A percentile compares a stretch with the other conserved stretches of the same genome.
Conservation (phyloP, 139 green algal genomes). For the Ettlia oleoabundans region DNA sequence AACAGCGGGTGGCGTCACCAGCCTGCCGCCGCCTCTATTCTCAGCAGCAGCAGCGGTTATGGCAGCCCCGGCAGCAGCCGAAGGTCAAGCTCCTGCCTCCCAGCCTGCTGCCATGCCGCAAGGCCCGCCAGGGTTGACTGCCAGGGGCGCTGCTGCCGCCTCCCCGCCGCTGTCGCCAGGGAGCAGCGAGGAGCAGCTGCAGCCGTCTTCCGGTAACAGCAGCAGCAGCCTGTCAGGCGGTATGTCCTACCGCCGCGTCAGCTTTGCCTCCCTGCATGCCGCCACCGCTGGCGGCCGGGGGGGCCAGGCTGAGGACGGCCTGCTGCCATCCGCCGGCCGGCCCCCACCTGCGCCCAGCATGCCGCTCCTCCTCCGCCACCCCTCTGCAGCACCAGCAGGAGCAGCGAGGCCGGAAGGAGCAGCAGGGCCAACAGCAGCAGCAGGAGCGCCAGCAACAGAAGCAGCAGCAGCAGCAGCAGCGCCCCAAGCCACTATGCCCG, state of each 20-base stretch:
- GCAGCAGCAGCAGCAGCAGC: not conserved
- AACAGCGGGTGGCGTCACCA: too few species aligned
- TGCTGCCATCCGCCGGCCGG: not conserved
- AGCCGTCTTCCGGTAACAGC: not conserved
- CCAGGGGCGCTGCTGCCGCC: not conserved
- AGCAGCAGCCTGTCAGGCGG: not conserved
- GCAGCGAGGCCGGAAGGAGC: not conserved
- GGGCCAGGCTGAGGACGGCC: too few species aligned
- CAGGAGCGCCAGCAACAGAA: not conserved
- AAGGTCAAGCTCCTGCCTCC: too few species aligned
- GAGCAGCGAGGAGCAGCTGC: not conserved
- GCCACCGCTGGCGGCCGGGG: not conserved
- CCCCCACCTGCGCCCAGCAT: not conserved
- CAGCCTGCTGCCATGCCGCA: too few species aligned
- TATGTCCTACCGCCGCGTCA: constrained; percentile 24
- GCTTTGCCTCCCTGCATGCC: not conserved
- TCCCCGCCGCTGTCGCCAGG: not conserved
- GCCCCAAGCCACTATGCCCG: not conserved
- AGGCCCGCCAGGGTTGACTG: not conserved
- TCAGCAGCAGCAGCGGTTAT: not conserved
- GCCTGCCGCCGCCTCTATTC: too few species aligned
- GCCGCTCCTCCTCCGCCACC: not conserved
- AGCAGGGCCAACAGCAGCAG: not conserved
- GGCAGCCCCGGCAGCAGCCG: not conserved
- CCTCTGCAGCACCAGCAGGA: not conserved